Percentiles rank a stretch among this genome's conserved stretches.
Conservation (phyloP, 805 yeast genomes). For the Martiniozyma abietophila region DNA sequence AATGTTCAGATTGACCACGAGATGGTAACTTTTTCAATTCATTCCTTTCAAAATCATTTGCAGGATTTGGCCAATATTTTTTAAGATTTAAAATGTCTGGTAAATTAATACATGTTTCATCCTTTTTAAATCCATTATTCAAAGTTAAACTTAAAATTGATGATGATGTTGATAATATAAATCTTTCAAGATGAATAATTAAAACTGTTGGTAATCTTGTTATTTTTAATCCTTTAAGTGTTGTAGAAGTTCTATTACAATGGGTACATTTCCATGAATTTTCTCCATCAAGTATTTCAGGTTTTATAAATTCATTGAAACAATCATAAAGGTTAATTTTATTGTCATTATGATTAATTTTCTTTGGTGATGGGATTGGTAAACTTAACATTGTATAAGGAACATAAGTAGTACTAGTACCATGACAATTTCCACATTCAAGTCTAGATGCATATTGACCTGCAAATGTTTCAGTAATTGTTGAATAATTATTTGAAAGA, state of each 20-base stretch:
- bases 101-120: conserved; percentile 57
- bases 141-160: too few species aligned
- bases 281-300: conserved; percentile 66
- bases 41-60: conserved; percentile 34
- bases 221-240: conserved; percentile 62
- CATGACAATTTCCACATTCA: conserved; percentile 60
- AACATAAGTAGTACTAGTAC: conserved; percentile 79
- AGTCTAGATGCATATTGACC: conserved; percentile 83
- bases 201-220: conserved; percentile 71
- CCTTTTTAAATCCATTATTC: conserved; percentile 37
- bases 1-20: conserved; percentile 69
- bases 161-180: conserved; percentile 35
- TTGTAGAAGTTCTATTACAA: conserved; percentile 54
- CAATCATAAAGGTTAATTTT: conserved; percentile 46
- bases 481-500: conserved; percentile 66
- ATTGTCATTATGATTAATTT: conserved; percentile 11
- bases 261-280: conserved; percentile 80
- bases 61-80: conserved; percentile 57
- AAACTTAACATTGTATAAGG: conserved; percentile 71
- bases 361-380: conserved; percentile 53
- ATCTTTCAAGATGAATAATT: conserved; percentile 80
- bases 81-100: conserved; percentile 52
- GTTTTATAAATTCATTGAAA: conserved; percentile 64
- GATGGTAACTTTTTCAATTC: conserved; percentile 43
- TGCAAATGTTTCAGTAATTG: conserved; percentile 72